These are phyloP conservation scores for Bipolaris bicolor DNA, from an alignment of 2,329 filamentous ascomycete species.

Conservation along the genomic window DNA sequence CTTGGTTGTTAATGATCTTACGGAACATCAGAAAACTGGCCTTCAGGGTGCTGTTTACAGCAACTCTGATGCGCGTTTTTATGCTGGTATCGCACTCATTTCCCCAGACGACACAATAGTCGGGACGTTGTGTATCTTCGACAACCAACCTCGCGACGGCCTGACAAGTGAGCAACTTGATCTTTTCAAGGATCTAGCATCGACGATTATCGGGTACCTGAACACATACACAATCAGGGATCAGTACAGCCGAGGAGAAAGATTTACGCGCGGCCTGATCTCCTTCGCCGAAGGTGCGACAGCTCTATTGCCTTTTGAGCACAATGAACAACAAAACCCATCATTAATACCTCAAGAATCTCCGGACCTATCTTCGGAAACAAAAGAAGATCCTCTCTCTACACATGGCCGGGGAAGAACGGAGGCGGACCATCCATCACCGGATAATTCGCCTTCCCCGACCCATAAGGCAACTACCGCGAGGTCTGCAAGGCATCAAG, in stretches of 20 bases:
- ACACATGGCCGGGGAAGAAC: neutral
- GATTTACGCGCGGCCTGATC: slow-evolving; percentile 40
- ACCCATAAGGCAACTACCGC: slow-evolving; percentile 6
- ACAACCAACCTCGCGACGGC: slow-evolving; percentile 25
- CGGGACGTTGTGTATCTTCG: slow-evolving; percentile 34
- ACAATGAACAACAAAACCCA: neutral
- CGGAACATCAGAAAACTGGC: neutral
- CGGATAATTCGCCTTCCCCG: neutral
- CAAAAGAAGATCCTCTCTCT: neutral
- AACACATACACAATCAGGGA: slow-evolving; percentile 37
- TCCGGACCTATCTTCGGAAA: neutral
- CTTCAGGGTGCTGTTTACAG: slow-evolving; percentile 3
- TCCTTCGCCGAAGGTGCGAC: slow-evolving; percentile 40
- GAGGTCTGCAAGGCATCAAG: slow-evolving; percentile 19
- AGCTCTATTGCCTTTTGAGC: slow-evolving; percentile 25
- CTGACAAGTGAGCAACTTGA: slow-evolving; percentile 20
- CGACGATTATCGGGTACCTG: slow-evolving; percentile 35
- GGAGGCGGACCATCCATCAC: neutral
- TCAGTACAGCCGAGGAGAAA: slow-evolving; percentile 34
- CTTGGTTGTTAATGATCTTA: slow-evolving; percentile 21
- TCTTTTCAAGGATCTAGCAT: slow-evolving; percentile 33
- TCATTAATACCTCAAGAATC: neutral
- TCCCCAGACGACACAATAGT: slow-evolving; percentile 34
- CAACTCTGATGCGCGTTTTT: slow-evolving; percentile 25
- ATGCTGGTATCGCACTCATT: slow-evolving; percentile 36